Base-by-base conservation (phyloP, 2,329 filamentous ascomycete genomes). In the Talaromyces funiculosus region DNA sequence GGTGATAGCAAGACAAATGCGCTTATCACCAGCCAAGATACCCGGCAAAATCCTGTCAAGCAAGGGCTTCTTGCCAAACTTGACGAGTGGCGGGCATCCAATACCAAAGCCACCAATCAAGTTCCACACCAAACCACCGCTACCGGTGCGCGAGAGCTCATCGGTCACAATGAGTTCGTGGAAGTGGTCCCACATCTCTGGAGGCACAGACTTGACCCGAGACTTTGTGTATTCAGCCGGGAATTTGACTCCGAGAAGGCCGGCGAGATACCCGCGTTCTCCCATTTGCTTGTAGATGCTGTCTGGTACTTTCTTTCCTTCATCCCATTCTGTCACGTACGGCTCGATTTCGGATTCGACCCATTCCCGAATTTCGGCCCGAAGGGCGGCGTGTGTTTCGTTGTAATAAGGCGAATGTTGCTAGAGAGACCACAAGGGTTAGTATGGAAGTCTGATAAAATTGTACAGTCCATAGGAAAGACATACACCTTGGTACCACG, bases 401-500 rank as follows among this genome's bases (percentile, higher is more conserved):
- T 97, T 97, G 83, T 89, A 96, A 83, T 97, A 97, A 29, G 93
- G 91, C 1, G 93, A 96, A 80, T 96, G 90, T 78, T 96, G 96
- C 90, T 95, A 38, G 10, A 54, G 12, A 61, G 26, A 10, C 14
- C 31, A 5, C 0, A 58, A 64, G n/a, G n/a, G 29, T 45, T 22
- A 42, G 42, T 12, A 3, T 7, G 31, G 9, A 33, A 12, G n/a
- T n/a, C n/a, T n/a, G n/a, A n/a, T n/a, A n/a, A n/a, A n/a, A n/a
- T n/a, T n/a, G n/a, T n/a, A n/a, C n/a, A n/a, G n/a, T n/a, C 9
- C 31, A 33, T 16, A 35, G n/a, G 4, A 18, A 9, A 26, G 56
- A 81, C 90, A 75, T 81, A 95, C 91, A 66, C 87, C 88, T 75
- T 96, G 92, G 77, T 97, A 97, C 94, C 94, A 99, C 51, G 84